These are phyloP conservation scores for Ustilago cynodontis DNA, from an alignment of 1,284 basidiomycete genomes.

Conservation along the genomic window DNA sequence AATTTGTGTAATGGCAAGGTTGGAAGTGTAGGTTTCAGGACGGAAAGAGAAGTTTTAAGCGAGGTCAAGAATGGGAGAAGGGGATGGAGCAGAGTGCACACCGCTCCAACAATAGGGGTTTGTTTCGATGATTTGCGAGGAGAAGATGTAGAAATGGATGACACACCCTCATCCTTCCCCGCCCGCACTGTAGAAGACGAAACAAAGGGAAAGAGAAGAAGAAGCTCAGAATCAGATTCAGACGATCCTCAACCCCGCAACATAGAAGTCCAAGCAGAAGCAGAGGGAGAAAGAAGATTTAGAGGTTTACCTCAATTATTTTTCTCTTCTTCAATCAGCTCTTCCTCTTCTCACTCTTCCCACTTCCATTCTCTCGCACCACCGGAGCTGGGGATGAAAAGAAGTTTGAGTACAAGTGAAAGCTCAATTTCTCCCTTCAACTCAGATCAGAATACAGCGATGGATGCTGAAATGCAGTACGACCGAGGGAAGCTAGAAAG, in stretches of 20 bases:
- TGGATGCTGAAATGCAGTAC: not conserved
- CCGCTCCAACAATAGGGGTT: not conserved
- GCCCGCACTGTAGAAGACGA: not conserved
- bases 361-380: no score
- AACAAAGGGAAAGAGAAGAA: not conserved
- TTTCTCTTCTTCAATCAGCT: slow-evolving; percentile 19
- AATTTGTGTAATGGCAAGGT: not conserved
- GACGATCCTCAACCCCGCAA: no score
- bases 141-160: not conserved
- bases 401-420: no score
- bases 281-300: not conserved
- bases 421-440: no score
- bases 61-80: slow-evolving; percentile 14
- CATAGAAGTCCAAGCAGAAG: not conserved
- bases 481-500: not conserved
- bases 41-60: slow-evolving; percentile 14
- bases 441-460: no score
- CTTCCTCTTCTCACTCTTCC: not conserved
- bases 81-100: slow-evolving; percentile 8
- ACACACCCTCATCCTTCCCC: no score
- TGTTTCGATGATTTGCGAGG: slow-evolving; percentile 13
- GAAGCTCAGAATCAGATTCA: not conserved
- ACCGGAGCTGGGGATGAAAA: no score
- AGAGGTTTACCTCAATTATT: slow-evolving; percentile 13
- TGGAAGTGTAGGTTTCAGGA: not conserved